A percentile compares a stretch with the other conserved stretches of the same genome.
These are phyloP conservation scores for Ilyonectria mors-panacis DNA, from an alignment of 2,329 filamentous ascomycete species.

Conservation along the genomic window DNA sequence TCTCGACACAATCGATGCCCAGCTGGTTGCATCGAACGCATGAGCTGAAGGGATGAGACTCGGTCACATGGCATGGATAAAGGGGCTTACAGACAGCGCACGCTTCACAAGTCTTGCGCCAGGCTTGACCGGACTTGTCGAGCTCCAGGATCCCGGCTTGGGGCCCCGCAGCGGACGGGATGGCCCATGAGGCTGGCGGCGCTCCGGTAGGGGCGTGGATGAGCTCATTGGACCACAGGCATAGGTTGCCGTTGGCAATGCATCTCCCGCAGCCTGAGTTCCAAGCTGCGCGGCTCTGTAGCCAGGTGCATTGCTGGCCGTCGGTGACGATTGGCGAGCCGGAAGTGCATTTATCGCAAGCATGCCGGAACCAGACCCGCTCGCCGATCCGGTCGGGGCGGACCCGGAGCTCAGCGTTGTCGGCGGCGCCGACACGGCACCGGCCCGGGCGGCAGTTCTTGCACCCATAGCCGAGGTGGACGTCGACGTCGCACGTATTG, in stretches of 20 bases:
- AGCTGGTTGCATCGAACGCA: constrained; percentile 48
- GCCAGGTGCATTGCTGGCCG: constrained; percentile 30
- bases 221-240: constrained; percentile 17
- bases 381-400: background rate
- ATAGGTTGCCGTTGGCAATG: constrained; percentile 12
- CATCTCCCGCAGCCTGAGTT: constrained; percentile 24
- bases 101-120: constrained; percentile 32
- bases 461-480: constrained; percentile 33
- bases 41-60: constrained; percentile 13
- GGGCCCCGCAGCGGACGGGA: background rate
- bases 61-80: constrained; percentile 23
- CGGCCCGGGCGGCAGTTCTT: constrained; percentile 12
- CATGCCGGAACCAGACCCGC: constrained; percentile 38
- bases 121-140: background rate
- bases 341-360: constrained; percentile 36
- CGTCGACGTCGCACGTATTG: constrained; percentile 37
- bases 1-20: constrained; percentile 49
- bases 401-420: background rate
- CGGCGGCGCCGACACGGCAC: constrained; percentile 8
- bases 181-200: background rate
- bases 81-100: constrained; percentile 15
- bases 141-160: constrained; percentile 23
- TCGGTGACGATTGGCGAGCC: background rate
- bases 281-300: constrained; percentile 33
- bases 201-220: background rate